Evolutionary conservation across 2,329 filamentous ascomycete genomes (phyloP), one percentile per base, ranked within the genome.

Genomic region (Aspergillus sp.): DNA sequence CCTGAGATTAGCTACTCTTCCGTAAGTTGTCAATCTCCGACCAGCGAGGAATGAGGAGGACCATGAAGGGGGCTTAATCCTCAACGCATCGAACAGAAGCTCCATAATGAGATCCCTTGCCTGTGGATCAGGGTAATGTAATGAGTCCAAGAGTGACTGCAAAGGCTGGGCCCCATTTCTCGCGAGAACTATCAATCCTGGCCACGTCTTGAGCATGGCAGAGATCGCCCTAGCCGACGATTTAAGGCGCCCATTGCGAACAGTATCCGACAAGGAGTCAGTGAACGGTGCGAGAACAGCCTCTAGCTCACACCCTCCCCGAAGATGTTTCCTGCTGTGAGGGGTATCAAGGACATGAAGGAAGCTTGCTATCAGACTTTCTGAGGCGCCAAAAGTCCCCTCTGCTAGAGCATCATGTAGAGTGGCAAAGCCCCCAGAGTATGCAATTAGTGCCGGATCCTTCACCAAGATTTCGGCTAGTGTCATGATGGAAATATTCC

Each of bases 1-100:
- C 66, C 91, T 92, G 55, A 98, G 80, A 62, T 92, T 95, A 7
- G 92, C 88, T 39, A 98, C 93, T 69, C 96, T 86, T n/a, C 93
- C 94, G 74, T 99, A 99, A 0, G 95, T 99, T 0, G 96, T 99
- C 50, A 99, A 81, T 61, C 96, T 85, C 65, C 95, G 87, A 7
- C 95, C 96, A 38, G 96, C 95, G 50, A 99, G 84, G 74, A 97
- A 99, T 0, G 94, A 96, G 0, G 92, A 93, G 7, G 95, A 96
- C 95, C 95, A 99, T 8, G 92, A 89, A 47, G 95, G 88, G 60
- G 93, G 89, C 68, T 98, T 98, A 72, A 99, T 97, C 38, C 94
- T 88, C 55, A 99, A 79, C 19, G 89, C 84, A 68, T 89, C 87
- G 68, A 96, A 97, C 17, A 99, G 78, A 12, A 99, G 81, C 73